A percentile compares a stretch with the other conserved stretches of the same genome.
These are phyloP conservation scores for Talaromyces marneffei DNA, from an alignment of 2,329 filamentous ascomycete species.

Conservation along the genomic window DNA sequence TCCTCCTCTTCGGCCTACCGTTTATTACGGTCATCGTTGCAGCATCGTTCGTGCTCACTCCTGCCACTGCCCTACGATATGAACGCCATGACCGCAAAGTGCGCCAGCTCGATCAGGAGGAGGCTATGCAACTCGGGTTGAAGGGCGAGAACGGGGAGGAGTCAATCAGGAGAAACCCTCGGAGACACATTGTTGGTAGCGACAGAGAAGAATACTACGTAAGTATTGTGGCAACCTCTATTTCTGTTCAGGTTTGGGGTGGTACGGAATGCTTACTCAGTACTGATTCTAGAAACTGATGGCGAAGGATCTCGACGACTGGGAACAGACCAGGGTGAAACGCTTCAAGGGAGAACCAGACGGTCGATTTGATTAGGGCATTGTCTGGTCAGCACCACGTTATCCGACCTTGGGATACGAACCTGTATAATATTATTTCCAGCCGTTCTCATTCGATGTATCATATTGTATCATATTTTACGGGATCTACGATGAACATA, in stretches of 20 bases:
- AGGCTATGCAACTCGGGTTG: constrained; percentile 71
- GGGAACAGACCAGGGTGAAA: constrained; percentile 94
- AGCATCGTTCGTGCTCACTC: constrained; percentile 89
- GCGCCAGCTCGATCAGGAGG: constrained; percentile 74
- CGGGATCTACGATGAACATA: neutral
- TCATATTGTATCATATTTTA: neutral
- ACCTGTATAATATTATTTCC: neutral
- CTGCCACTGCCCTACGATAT: constrained; percentile 87
- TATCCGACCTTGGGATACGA: neutral
- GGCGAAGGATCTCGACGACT: constrained; percentile 86
- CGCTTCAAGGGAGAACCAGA: constrained; percentile 85
- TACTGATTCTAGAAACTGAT: constrained; percentile 61
- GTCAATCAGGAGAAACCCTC: constrained; percentile 57
- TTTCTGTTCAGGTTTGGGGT: neutral
- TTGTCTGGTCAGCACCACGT: neutral
- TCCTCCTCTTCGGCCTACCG: constrained; percentile 86
- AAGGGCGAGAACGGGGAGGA: constrained; percentile 66
- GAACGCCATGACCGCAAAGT: constrained; percentile 90
- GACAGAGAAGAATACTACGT: constrained; percentile 46
- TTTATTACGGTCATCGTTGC: constrained; percentile 86
- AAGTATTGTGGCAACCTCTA: constrained; percentile 17
- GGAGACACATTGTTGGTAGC: constrained; percentile 37
- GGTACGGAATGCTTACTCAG: constrained; percentile 1
- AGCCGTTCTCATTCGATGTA: neutral
- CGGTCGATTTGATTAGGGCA: constrained; percentile 54